phyloP scores from a whole-genome alignment of 164 flowering plant genomes.

The Aristolochia fimbriata region DNA sequence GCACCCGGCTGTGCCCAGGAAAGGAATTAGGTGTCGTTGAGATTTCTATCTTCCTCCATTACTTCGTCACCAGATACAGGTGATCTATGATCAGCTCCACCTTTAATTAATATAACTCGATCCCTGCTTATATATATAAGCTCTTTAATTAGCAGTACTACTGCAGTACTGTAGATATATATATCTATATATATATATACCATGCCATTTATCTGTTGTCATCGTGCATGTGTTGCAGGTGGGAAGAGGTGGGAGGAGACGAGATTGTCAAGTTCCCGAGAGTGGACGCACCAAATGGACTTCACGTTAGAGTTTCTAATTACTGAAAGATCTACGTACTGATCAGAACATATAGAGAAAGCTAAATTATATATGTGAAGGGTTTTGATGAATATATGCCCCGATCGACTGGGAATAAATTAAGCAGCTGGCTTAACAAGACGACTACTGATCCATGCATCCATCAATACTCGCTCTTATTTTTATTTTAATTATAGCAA shows the following conservation, averaged over 20 bases:
- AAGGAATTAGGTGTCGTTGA: constrained; percentile 77
- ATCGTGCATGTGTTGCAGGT: constrained; percentile 1
- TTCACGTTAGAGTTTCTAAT: constrained; percentile 27
- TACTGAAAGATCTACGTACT: not conserved
- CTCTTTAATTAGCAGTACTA: not conserved
- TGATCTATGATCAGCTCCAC: constrained; percentile 12
- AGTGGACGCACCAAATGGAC: constrained; percentile 56
- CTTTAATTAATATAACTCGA: not conserved
- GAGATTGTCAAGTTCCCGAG: constrained; percentile 38
- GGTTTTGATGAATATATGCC: too few relatives aligned
- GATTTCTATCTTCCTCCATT: constrained; percentile 69
- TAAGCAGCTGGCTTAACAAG: too few relatives aligned
- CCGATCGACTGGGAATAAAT: too few relatives aligned
- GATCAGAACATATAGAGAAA: too few relatives aligned
- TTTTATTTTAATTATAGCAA: too few relatives aligned
- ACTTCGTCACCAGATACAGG: constrained; percentile 85
- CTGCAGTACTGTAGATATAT: too few relatives aligned
- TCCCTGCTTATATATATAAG: not conserved
- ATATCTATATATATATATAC: too few relatives aligned
- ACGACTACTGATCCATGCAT: too few relatives aligned
- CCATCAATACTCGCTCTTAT: too few relatives aligned
- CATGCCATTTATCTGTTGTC: too few relatives aligned
- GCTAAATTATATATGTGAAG: too few relatives aligned
- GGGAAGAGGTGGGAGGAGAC: constrained; percentile 18
- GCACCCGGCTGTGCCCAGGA: constrained; percentile 81